Conservation (phyloP, 495 filamentous ascomycete genomes). For the Neurospora hispaniola region DNA sequence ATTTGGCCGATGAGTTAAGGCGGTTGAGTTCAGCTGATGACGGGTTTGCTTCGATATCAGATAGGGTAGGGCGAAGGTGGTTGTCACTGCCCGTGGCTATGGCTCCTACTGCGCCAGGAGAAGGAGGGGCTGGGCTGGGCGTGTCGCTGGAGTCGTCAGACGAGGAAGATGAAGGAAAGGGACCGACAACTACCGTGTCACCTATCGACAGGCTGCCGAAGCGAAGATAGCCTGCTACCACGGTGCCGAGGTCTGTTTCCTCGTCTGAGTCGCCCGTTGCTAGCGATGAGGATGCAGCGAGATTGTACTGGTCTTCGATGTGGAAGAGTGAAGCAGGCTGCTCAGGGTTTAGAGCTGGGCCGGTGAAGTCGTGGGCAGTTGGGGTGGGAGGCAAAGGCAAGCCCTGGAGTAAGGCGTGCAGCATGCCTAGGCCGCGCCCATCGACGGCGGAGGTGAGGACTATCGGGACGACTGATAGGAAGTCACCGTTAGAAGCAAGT, state of each 20-base stretch:
- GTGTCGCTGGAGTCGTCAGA: slow-evolving; percentile 28
- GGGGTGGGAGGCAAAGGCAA: slow-evolving; percentile 60
- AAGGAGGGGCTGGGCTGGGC: slow-evolving; percentile 17
- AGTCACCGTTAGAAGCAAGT: slow-evolving; percentile 31
- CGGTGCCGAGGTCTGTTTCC: slow-evolving; percentile 35
- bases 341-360: slow-evolving; percentile 34
- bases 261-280: slow-evolving; percentile 28
- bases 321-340: slow-evolving; percentile 60
- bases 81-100: slow-evolving; percentile 14
- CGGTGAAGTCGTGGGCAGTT: slow-evolving; percentile 33
- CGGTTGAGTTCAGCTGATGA: slow-evolving; percentile 33
- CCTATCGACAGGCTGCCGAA: slow-evolving; percentile 71
- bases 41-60: slow-evolving; percentile 25
- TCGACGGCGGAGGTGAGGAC: slow-evolving; percentile 79
- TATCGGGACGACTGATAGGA: slow-evolving; percentile 62
- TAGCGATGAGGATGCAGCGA: slow-evolving; percentile 33
- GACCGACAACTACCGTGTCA: slow-evolving; percentile 69
- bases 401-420: slow-evolving; percentile 71
- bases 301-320: slow-evolving; percentile 65
- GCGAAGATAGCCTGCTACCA: slow-evolving; percentile 74
- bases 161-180: slow-evolving; percentile 42
- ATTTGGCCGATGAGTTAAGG: slow-evolving; percentile 9
- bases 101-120: not conserved
- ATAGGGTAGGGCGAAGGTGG: slow-evolving; percentile 20
- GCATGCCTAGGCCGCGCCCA: slow-evolving; percentile 65